Percentiles rank a stretch among this genome's conserved stretches.
Evolutionary conservation across 257 asterid genomes (phyloP).

Genomic region (Solanum piurae): DNA sequence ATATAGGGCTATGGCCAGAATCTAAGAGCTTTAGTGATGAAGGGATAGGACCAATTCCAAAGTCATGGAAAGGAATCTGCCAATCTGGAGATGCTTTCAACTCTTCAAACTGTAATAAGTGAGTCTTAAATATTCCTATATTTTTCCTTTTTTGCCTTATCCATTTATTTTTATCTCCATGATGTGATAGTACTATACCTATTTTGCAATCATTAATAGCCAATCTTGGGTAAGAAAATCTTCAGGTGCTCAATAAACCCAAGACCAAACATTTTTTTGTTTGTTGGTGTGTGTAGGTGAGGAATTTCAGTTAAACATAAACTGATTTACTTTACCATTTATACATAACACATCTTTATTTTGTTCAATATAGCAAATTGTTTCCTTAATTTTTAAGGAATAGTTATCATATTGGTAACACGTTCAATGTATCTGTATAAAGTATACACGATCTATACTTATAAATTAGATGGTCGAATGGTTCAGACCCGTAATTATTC

Average conservation of each 20-base stretch:
- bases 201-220: not conserved
- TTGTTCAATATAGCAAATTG: not conserved
- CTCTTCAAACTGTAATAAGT: constrained; percentile 71
- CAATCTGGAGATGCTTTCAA: constrained; percentile 64
- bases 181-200: not conserved
- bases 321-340: not conserved
- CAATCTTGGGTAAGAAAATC: not conserved
- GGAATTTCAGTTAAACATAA: not conserved
- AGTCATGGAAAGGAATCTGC: constrained; percentile 79
- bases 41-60: constrained; percentile 61
- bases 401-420: too few species aligned
- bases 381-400: not conserved
- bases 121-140: constrained; percentile 3
- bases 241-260: not conserved
- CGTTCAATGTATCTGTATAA: too few species aligned
- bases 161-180: not conserved
- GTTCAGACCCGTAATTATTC: too few species aligned
- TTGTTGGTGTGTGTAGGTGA: not conserved
- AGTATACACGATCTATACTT: too few species aligned
- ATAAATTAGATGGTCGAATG: not conserved
- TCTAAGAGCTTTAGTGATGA: constrained; percentile 59
- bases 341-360: not conserved
- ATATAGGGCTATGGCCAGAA: constrained; percentile 89
- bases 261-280: too few species aligned
- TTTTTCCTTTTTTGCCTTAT: not conserved